Percentiles rank a stretch among this genome's conserved stretches.
Evolutionary conservation across 352 stramenopile species (phyloP).

Genomic region (Globisporangium solare): DNA sequence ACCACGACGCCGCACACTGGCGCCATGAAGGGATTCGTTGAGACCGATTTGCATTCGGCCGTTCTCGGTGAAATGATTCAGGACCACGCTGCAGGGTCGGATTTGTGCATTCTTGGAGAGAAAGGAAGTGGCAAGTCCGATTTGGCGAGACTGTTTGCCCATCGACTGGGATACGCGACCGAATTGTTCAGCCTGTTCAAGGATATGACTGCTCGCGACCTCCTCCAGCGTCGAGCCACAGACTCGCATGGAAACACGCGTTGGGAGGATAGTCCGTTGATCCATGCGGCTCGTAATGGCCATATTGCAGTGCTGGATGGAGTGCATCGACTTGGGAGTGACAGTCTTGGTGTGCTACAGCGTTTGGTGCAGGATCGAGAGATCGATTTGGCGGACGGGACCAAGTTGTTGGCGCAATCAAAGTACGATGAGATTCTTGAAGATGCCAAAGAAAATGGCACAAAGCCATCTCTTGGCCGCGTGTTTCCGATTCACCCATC

Average conservation of each 20-base stretch:
- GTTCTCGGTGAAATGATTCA: slow-evolving; percentile 71
- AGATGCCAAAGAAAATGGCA: slow-evolving; percentile 15
- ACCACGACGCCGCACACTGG: slow-evolving; percentile 21
- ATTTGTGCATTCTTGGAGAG: slow-evolving; percentile 76
- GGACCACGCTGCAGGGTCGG: slow-evolving; percentile 67
- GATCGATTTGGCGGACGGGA: slow-evolving; percentile 86
- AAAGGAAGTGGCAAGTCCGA: slow-evolving; percentile 86
- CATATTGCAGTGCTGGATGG: slow-evolving; percentile 90
- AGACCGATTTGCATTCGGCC: slow-evolving; percentile 45
- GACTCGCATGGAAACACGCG: slow-evolving; percentile 83
- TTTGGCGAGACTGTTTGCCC: slow-evolving; percentile 58
- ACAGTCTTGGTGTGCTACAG: slow-evolving; percentile 88
- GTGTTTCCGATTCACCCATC: slow-evolving; percentile 81
- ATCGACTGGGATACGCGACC: slow-evolving; percentile 74
- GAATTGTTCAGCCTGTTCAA: slow-evolving; percentile 92
- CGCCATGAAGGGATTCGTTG: slow-evolving; percentile 42
- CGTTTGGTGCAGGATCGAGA: slow-evolving; percentile 87
- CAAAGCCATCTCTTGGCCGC: slow-evolving; percentile 15
- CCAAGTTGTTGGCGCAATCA: slow-evolving; percentile 57
- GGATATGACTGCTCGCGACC: slow-evolving; percentile 92
- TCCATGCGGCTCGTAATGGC: slow-evolving; percentile 83
- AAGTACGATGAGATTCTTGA: slow-evolving; percentile 54
- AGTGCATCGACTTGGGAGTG: slow-evolving; percentile 88
- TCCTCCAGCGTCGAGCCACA: slow-evolving; percentile 88
- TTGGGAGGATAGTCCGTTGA: slow-evolving; percentile 91